Evolutionary conservation across 2,329 filamentous ascomycete genomes (phyloP).

Genomic region (Lasiodiplodia hormozganensis): DNA sequence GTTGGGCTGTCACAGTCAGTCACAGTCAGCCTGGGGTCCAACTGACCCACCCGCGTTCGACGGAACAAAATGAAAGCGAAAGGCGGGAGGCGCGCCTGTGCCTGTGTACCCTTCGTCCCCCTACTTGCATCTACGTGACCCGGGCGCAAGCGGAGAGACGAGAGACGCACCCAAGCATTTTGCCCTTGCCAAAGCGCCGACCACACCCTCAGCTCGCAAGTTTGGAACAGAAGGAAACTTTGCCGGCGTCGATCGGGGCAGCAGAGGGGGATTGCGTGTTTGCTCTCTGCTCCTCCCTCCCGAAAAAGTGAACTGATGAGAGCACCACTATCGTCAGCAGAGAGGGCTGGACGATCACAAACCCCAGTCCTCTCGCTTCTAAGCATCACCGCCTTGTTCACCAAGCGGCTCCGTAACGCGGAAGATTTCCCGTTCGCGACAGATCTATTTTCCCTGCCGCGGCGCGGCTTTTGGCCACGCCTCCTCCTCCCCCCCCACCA

Average conservation of each 20-base stretch:
- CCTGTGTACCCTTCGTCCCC: not conserved
- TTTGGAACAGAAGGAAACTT: not conserved
- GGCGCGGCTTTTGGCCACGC: slow-evolving; percentile 11
- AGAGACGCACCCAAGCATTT: slow-evolving; percentile 6
- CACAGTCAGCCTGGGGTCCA: slow-evolving; percentile 19
- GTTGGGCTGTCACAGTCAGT: slow-evolving; percentile 22
- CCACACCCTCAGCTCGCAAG: not conserved
- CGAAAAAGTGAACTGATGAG: slow-evolving; percentile 4
- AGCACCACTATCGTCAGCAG: not conserved
- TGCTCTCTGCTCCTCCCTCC: not conserved
- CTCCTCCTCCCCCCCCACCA: not conserved
- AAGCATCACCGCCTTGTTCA: slow-evolving; percentile 3
- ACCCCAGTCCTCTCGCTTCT: not conserved
- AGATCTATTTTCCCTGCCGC: not conserved
- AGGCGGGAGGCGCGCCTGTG: not conserved
- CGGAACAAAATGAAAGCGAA: not conserved
- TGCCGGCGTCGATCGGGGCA: slow-evolving; percentile 7
- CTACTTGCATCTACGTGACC: slow-evolving; percentile 6
- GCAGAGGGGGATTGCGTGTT: not conserved
- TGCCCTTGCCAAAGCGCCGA: not conserved
- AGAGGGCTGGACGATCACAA: not conserved
- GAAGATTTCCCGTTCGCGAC: not conserved
- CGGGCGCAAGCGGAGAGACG: slow-evolving; percentile 1
- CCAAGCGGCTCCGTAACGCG: not conserved
- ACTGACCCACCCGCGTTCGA: not conserved